Base-by-base conservation (phyloP, 2,329 filamentous ascomycete species). In the Fusarium cyanostomum region DNA sequence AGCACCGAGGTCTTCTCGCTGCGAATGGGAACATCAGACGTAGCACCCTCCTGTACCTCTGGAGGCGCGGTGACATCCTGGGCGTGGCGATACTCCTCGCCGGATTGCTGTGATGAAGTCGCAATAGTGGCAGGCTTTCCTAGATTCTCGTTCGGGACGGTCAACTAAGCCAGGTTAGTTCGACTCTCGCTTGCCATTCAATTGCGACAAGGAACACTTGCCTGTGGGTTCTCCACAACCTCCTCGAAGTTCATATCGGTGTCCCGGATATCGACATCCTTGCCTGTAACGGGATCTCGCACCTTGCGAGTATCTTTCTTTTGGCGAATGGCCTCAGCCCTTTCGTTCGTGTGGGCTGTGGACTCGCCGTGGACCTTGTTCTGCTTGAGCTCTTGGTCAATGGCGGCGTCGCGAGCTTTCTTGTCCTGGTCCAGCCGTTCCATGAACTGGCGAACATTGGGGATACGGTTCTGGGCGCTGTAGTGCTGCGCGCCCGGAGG, bases 1-100 rank as follows among this genome's bases (percentile, higher is more conserved):
- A 97, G 84, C 15, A 98, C 89, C 62, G 97, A 97, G 4, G 95
- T 98, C 84, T 95, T 97, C 74, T 98, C 94, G 71, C 94, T 94
- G 72, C 94, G 91, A 56, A 98, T 96, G 4, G 95, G 95, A 2
- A 98, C 93, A 76, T 98, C 95, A 24, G 92, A 94, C 0, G 94
- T 98, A 30, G 89, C 87, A 21, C 92, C 92, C 55, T 89, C 84
- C 13, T 89, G 88, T 16, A 97, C 82, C 1, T 96, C 94, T 1
- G 94, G 94, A 3, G 94, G 94, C 1, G 94, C 92, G 0, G 92
- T 96, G 55, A 96, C 82, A 77, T 98, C 94, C 77, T 97, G 94
- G 9, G 88, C 91, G 55, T 90, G 74, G 64, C 90, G 91, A 76
- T 98, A 97, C 64, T 96, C 91, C 58, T 89, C 84, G 26, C 89